These are phyloP conservation scores for Xylariomycetidae sp. DNA, from an alignment of 2,329 filamentous ascomycete genomes.

Conservation along the genomic window DNA sequence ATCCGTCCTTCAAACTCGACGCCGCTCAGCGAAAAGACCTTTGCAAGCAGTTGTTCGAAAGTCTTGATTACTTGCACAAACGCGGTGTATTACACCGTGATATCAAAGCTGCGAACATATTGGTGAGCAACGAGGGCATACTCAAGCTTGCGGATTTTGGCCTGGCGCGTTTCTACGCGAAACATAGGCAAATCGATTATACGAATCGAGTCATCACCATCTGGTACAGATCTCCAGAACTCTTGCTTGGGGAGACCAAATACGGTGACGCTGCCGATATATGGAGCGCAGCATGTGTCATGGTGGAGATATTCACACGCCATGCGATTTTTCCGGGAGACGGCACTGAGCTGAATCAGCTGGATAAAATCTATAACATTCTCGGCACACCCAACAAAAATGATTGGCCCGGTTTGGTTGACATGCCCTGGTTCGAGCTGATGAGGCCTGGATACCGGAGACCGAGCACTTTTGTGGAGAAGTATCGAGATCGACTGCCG, in stretches of 20 bases:
- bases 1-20: constrained; percentile 84
- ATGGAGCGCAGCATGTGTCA: constrained; percentile 95
- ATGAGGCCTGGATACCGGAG: constrained; percentile 72
- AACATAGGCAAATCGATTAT: constrained; percentile 87
- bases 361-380: constrained; percentile 93
- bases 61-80: constrained; percentile 87
- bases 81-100: constrained; percentile 94
- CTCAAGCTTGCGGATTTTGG: constrained; percentile 96
- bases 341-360: constrained; percentile 89
- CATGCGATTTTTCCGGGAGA: constrained; percentile 94
- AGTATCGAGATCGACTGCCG: constrained; percentile 73
- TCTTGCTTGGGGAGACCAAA: constrained; percentile 84
- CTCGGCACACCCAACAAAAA: constrained; percentile 80
- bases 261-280: constrained; percentile 90
- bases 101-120: constrained; percentile 96
- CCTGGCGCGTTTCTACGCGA: constrained; percentile 91
- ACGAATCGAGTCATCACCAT: constrained; percentile 99
- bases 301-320: constrained; percentile 92
- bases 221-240: constrained; percentile 90
- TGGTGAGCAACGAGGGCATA: constrained; percentile 83
- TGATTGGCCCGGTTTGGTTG: constrained; percentile 85
- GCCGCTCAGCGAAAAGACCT: constrained; percentile 87
- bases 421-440: constrained; percentile 96
- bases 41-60: constrained; percentile 88
- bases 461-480: constrained; percentile 73